Base-by-base conservation (phyloP, 345 rosid species). In the Salix arbutifolia region DNA sequence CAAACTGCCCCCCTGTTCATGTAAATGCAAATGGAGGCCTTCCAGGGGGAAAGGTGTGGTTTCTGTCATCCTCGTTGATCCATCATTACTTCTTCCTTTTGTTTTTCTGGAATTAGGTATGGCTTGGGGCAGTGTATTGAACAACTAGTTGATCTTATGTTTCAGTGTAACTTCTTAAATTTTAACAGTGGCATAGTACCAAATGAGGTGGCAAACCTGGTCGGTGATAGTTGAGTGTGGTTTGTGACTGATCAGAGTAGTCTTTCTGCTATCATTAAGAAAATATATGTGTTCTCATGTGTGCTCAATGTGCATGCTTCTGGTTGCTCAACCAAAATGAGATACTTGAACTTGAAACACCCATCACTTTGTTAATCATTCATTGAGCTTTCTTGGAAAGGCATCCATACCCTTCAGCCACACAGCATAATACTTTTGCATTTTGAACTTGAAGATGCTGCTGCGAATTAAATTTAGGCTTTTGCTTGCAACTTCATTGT, bases 1-100 rank as follows among this genome's bases (percentile, higher is more conserved):
- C 97, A 62, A 85, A 87, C 77, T 96, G 98, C 30, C 99, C 98
- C 70, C 97, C 95, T 86, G 98, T 93, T 79, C 90, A 76, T 50
- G 81, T 96, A 42, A 93, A 87, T 44, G 92, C 82, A 78, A 90
- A 89, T 66, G 98, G 98, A 81, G 97, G 98, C 71, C 96, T 93
- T 84, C 99, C 98, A 1, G 95, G 98, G 72, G 99, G 97, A 70
- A 96, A 90, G 97, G 98, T 93, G 14, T 28, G 10, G 6, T 60
- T 28, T 65, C 23, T 70, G 38, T 79, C 44, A 11, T 70, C 28
- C 28, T 61, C 33, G 18, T 46, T 46, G 28, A 62, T 66, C 67
- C 64, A 50, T 66, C 26, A 21, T 66, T 52, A 28, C 14, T 68
- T 26, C 37, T 40, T 35, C 6, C 42, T 65, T 74, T 16, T 72